phyloP scores from a whole-genome alignment of 2,329 filamentous ascomycete species.

The Nothopassalora personata region DNA sequence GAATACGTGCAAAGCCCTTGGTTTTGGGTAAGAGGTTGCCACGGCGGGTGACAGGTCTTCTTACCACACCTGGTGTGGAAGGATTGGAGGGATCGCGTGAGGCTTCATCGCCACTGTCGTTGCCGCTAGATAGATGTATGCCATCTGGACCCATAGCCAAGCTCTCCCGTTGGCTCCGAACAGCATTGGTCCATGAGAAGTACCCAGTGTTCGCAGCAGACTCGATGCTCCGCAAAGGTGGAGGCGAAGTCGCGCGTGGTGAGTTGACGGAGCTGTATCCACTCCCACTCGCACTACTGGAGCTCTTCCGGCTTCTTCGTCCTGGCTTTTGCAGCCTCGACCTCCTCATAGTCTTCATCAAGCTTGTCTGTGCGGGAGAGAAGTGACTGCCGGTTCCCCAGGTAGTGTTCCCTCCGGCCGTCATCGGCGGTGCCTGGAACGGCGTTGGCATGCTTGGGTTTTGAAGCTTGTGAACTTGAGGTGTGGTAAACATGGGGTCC shows the following conservation, averaged over 20 bases:
- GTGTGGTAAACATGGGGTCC: constrained; percentile 76
- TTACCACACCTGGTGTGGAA: constrained; percentile 67
- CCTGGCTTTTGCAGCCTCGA: constrained; percentile 49
- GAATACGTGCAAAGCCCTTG: constrained; percentile 89
- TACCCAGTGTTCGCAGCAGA: constrained; percentile 40
- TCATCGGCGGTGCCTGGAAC: constrained; percentile 42
- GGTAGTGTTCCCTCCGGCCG: constrained; percentile 38
- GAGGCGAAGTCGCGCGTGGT: constrained; percentile 71
- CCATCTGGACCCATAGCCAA: constrained; percentile 88
- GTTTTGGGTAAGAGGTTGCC: constrained; percentile 93
- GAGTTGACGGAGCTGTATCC: constrained; percentile 63
- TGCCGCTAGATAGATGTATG: constrained; percentile 71
- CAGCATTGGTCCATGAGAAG: constrained; percentile 32
- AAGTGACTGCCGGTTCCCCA: constrained; percentile 27
- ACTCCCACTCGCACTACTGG: constrained; percentile 58
- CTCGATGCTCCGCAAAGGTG: constrained; percentile 54
- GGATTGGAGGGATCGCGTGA: constrained; percentile 38
- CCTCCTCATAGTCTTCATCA: constrained; percentile 76
- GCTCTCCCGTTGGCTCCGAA: constrained; percentile 66
- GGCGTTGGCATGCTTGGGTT: constrained; percentile 43
- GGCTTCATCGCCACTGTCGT: constrained; percentile 69
- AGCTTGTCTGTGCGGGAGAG: constrained; percentile 33
- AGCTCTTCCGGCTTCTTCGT: constrained; percentile 57
- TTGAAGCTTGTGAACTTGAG: constrained; percentile 62
- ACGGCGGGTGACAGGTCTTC: constrained; percentile 75